A percentile compares a stretch with the other conserved stretches of the same genome.
phyloP scores from a whole-genome alignment of 164 flowering plant genomes.

The Buxus sempervirens region DNA sequence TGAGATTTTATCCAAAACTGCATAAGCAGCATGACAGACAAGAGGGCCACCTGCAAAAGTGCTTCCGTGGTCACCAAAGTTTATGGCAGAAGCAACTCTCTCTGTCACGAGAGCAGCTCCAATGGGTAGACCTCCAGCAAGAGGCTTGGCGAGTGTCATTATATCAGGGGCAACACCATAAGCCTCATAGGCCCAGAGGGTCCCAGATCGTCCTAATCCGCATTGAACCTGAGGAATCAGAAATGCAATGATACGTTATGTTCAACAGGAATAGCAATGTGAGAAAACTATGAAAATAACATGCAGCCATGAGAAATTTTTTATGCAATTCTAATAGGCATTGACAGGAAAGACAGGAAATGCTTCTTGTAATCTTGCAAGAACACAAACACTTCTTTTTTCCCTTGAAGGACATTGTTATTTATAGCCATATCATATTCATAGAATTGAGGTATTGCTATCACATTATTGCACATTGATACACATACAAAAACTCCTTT shows the following conservation, averaged over 20 bases:
- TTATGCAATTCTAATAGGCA: no score
- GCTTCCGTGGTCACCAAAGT: constrained; percentile 80
- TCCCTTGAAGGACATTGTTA: no score
- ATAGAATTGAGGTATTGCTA: no score
- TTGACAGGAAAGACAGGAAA: no score
- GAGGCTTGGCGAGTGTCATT: constrained; percentile 93
- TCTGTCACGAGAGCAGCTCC: constrained; percentile 74
- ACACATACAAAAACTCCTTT: no score
- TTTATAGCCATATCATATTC: no score
- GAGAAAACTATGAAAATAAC: neutral
- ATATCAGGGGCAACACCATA: constrained; percentile 76
- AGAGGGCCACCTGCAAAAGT: constrained; percentile 84
- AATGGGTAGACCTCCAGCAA: constrained; percentile 93
- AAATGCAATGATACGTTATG: no score
- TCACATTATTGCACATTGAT: no score
- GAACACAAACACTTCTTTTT: no score
- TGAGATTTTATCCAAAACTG: constrained; percentile 63
- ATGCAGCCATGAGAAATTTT: no score
- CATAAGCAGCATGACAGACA: constrained; percentile 62
- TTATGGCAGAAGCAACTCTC: constrained; percentile 61
- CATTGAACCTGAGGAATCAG: constrained; percentile 66
- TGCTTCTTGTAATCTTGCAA: no score
- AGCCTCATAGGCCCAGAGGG: constrained; percentile 83
- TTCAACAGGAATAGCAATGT: no score
- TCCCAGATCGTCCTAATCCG: constrained; percentile 79